Base-by-base conservation (phyloP, 257 asterid species). In the Cinchona pubescens region DNA sequence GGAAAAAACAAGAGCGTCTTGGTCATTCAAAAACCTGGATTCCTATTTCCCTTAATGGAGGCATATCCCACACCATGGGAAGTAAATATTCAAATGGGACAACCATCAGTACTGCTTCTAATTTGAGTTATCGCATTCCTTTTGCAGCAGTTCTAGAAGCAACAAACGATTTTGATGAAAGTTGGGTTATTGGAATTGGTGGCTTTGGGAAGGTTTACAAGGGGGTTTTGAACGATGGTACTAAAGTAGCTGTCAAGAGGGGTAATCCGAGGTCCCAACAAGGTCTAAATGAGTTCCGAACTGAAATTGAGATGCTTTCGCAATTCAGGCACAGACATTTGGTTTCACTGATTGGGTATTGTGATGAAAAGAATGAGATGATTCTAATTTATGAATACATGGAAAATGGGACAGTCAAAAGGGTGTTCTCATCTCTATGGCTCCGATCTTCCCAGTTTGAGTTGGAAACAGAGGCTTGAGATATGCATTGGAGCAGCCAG, bases 181-280 rank as follows among this genome's bases (percentile, higher is more conserved):
- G 87, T 76, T 74, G 82, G 87, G 90, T 88, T 43, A 88, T 92
- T 58, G 98, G 98, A 13, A 78, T 91, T 30, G 98, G 97, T 30
- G 97, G 98, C 18, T 92, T 92, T 71, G 97, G 98, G 60, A 92
- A 91, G 82, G 98, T 92, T 25, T 92, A 91, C 85, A 87, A 82
- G 67, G 98, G 97, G 16, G 83, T 82, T 73, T 74, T 92, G 42
- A 75, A 27, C 45, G 93, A 92, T 68, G 96, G 92, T 11, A 88
- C 94, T 4, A 88, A 89, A 42, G 81, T 92, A 66, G 98, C 96
- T 11, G 96, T 85, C 29, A 92, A 91, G 78, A 78, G 98, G 82
- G 98, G 97, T 51, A 91, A 92, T 62, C 90, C 97, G 3, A 84
- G 60, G 83, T 92, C 98, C 83, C 92, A 88, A 69, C 96, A 88